Evolutionary conservation across 371 early-diverging fungal genomes (phyloP).

Genomic region (Saksenaea vasiformis): DNA sequence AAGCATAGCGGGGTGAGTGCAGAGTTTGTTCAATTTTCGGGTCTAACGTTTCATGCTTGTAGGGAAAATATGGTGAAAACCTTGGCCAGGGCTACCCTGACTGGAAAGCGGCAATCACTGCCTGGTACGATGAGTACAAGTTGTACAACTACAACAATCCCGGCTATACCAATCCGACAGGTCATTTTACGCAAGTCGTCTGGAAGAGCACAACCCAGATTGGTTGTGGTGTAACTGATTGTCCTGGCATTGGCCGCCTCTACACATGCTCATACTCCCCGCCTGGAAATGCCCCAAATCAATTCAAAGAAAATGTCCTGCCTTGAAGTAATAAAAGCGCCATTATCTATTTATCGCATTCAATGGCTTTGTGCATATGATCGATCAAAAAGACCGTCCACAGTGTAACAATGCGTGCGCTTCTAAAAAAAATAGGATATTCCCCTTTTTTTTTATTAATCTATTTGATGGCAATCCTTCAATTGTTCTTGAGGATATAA

Average conservation of each 20-base stretch:
- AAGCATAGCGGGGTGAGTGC: constrained; percentile 35
- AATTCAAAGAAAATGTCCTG: constrained; percentile 43
- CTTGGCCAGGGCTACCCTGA: constrained; percentile 41
- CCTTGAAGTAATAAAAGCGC: background rate
- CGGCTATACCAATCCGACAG: constrained; percentile 32
- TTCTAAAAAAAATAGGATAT: too few relatives aligned
- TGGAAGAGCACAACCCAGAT: constrained; percentile 51
- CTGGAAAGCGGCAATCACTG: constrained; percentile 26
- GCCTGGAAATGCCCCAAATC: constrained; percentile 45
- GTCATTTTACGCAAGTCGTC: constrained; percentile 57
- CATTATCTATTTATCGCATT: too few relatives aligned
- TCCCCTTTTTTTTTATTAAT: too few relatives aligned
- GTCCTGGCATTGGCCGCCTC: constrained; percentile 30
- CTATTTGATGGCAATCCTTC: too few relatives aligned
- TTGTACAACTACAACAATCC: constrained; percentile 42
- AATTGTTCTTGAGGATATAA: too few relatives aligned
- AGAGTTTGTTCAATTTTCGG: too few relatives aligned
- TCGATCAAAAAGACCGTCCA: too few relatives aligned
- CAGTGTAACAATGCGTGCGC: too few relatives aligned
- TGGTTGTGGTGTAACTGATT: constrained; percentile 52
- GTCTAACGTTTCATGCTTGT: too few relatives aligned
- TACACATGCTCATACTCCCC: constrained; percentile 52
- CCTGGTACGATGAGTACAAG: constrained; percentile 50
- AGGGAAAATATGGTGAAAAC: constrained; percentile 45
- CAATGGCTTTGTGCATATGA: too few relatives aligned